A percentile compares a stretch with the other conserved stretches of the same genome.
These are phyloP conservation scores for Clitoria ternatea DNA, from an alignment of 306 rosid genomes.

Conservation along the genomic window DNA sequence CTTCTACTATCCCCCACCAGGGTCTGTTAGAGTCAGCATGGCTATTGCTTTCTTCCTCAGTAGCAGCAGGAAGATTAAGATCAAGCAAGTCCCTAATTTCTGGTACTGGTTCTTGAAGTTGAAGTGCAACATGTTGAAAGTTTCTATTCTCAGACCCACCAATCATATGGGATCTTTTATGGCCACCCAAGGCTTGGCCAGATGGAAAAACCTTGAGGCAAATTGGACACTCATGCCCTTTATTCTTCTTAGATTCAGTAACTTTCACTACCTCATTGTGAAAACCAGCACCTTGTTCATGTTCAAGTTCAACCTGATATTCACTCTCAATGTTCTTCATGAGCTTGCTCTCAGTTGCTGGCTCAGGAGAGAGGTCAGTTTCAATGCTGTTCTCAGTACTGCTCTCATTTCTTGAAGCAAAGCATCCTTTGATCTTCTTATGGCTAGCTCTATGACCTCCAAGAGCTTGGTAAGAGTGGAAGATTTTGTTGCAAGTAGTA, in stretches of 20 bases:
- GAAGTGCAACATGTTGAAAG: constrained; percentile 22
- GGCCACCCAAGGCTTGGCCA: constrained; percentile 97
- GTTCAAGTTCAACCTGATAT: constrained; percentile 12
- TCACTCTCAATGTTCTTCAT: constrained; percentile 18
- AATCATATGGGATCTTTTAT: constrained; percentile 78
- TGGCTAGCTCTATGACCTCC: constrained; percentile 98
- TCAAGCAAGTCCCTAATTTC: constrained; percentile 75
- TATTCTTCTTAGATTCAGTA: constrained; percentile 39
- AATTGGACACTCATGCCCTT: constrained; percentile 67
- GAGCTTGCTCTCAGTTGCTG: constrained; percentile 38
- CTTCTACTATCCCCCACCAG: constrained; percentile 60
- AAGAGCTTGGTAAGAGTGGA: constrained; percentile 84
- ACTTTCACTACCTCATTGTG: constrained; percentile 14
- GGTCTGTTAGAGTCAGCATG: constrained; percentile 40
- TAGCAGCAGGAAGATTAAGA: constrained; percentile 90
- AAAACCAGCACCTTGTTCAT: constrained; percentile 18
- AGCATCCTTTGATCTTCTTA: constrained; percentile 63
- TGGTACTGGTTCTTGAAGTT: constrained; percentile 43
- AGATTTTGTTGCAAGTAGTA: constrained; percentile 66
- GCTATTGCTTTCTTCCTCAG: constrained; percentile 47
- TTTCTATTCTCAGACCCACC: constrained; percentile 38
- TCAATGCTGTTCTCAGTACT: constrained; percentile 66
- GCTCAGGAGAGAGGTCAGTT: constrained; percentile 44
- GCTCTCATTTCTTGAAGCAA: constrained; percentile 50
- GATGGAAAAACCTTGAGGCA: constrained; percentile 66